Percentiles rank a stretch among this genome's conserved stretches.
These are phyloP conservation scores for Sarocladium brachiariae DNA, from an alignment of 2,329 filamentous ascomycete species.

Conservation along the genomic window DNA sequence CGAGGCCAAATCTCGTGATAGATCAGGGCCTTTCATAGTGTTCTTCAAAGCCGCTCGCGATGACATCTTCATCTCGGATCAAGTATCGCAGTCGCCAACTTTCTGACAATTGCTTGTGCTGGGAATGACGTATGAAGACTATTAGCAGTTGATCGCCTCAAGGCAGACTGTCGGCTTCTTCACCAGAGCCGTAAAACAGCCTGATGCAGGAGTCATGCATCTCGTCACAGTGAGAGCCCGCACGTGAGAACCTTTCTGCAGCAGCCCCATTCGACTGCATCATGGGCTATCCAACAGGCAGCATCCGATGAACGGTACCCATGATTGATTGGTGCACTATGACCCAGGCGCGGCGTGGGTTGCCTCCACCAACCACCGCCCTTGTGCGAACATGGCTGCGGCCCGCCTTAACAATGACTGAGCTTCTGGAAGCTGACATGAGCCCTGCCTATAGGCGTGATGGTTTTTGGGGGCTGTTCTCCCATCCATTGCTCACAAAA, in stretches of 20 bases:
- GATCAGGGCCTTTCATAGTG: too few relatives aligned
- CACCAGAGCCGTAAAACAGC: neutral
- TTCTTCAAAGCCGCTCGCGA: too few relatives aligned
- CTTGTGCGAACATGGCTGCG: neutral
- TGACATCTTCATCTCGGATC: too few relatives aligned
- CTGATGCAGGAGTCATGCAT: neutral
- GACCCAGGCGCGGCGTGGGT: neutral
- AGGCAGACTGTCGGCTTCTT: slow-evolving; percentile 1
- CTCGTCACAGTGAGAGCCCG: neutral
- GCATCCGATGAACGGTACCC: neutral
- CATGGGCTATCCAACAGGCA: slow-evolving; percentile 3
- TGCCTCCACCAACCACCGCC: slow-evolving; percentile 2
- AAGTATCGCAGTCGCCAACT: too few relatives aligned
- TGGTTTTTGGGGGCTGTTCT: too few relatives aligned
- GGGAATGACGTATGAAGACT: too few relatives aligned
- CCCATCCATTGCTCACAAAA: too few relatives aligned
- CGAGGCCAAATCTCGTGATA: neutral
- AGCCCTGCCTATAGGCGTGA: neutral
- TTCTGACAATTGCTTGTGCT: too few relatives aligned
- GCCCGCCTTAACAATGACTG: too few relatives aligned
- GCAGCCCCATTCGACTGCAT: neutral
- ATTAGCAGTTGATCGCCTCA: slow-evolving; percentile 2
- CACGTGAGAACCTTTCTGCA: slow-evolving; percentile 5
- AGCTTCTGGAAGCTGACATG: neutral
- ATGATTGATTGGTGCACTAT: neutral